Evolutionary conservation across 768 basidiomycete genomes (phyloP).

Genomic region (Steccherinum ochraceum): DNA sequence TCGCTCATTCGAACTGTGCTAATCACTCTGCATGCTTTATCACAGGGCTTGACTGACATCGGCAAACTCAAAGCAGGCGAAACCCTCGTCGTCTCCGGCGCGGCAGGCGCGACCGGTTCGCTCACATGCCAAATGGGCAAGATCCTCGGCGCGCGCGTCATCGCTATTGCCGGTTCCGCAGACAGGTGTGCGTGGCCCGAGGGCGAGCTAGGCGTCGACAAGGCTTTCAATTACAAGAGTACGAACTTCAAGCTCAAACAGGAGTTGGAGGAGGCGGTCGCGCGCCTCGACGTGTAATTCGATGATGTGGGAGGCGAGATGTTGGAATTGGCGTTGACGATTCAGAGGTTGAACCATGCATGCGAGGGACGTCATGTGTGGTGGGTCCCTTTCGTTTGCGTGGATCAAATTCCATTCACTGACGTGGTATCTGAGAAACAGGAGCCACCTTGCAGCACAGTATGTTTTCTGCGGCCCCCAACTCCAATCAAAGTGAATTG

Average conservation of each 20-base stretch:
- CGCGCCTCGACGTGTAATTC: slow-evolving; percentile 73
- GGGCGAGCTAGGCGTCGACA: slow-evolving; percentile 76
- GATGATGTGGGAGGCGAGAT: slow-evolving; percentile 83
- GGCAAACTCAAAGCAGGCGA: slow-evolving; percentile 80
- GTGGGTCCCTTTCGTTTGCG: slow-evolving; percentile 33
- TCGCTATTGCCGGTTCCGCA: slow-evolving; percentile 78
- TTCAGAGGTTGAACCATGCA: slow-evolving; percentile 71
- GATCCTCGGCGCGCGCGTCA: slow-evolving; percentile 70
- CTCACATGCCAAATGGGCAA: slow-evolving; percentile 82
- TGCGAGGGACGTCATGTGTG: slow-evolving; percentile 78
- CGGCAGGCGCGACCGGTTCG: slow-evolving; percentile 87
- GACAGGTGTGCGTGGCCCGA: slow-evolving; percentile 88
- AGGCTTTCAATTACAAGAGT: slow-evolving; percentile 85
- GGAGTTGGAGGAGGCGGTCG: slow-evolving; percentile 60
- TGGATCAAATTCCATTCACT: slow-evolving; percentile 1
- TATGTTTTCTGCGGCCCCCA: too few species aligned
- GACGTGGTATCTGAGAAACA: slow-evolving; percentile 22
- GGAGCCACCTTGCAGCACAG: slow-evolving; percentile 85
- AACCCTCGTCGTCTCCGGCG: slow-evolving; percentile 80
- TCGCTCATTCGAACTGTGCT: too few species aligned
- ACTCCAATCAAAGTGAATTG: too few species aligned
- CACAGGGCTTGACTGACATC: slow-evolving; percentile 75
- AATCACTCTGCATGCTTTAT: neutral
- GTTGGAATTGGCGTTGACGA: slow-evolving; percentile 67
- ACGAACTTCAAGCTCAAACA: slow-evolving; percentile 56